phyloP scores from a whole-genome alignment of 768 basidiomycete genomes.

The Trametes sanguinea region DNA sequence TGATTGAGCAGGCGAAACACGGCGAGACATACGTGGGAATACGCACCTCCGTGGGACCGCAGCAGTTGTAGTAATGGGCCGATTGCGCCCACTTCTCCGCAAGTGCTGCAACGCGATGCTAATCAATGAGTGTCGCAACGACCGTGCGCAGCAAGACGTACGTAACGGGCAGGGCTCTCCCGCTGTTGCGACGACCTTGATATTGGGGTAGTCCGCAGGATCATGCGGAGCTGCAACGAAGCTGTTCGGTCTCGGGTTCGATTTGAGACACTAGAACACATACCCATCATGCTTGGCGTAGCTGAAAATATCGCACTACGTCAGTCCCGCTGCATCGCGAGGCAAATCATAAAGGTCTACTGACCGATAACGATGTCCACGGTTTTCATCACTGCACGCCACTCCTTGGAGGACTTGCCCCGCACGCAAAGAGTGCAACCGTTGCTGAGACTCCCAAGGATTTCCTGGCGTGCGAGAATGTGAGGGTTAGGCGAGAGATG shows the following conservation, averaged over 20 bases:
- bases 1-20: background rate
- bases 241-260: background rate
- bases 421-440: slow-evolving; percentile 55
- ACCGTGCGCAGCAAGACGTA: slow-evolving; percentile 26
- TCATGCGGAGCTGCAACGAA: slow-evolving; percentile 39
- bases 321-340: background rate
- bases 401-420: slow-evolving; percentile 51
- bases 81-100: slow-evolving; percentile 49
- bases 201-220: slow-evolving; percentile 54
- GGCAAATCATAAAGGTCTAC: background rate
- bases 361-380: slow-evolving; percentile 50
- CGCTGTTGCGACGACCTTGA: slow-evolving; percentile 54
- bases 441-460: slow-evolving; percentile 51
- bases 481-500: background rate
- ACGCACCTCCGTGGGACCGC: slow-evolving; percentile 57
- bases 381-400: slow-evolving; percentile 49
- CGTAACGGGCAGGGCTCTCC: slow-evolving; percentile 60
- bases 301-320: slow-evolving; percentile 29
- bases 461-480: slow-evolving; percentile 37
- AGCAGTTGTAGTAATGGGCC: slow-evolving; percentile 51
- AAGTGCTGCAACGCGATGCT: slow-evolving; percentile 29
- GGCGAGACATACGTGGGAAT: background rate
- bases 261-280: background rate
- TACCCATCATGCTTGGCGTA: slow-evolving; percentile 52
- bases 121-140: background rate